These are phyloP conservation scores for Salvia hispanica DNA, from an alignment of 257 asterid genomes.

Conservation along the genomic window DNA sequence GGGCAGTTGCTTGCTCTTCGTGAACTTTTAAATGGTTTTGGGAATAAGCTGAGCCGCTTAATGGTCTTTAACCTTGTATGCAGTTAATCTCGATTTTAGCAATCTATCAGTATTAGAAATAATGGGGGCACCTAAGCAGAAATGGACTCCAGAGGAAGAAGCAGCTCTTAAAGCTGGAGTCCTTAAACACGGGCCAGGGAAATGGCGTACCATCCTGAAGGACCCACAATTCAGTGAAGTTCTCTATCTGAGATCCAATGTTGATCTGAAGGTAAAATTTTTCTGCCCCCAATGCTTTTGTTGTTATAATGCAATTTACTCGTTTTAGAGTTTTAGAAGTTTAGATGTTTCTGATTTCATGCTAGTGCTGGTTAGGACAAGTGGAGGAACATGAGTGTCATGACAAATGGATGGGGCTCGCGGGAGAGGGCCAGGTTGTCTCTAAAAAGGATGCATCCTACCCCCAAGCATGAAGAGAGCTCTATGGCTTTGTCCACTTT, in stretches of 20 bases:
- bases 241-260: constrained; percentile 78
- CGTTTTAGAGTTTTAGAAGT: neutral
- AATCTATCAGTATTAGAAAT: neutral
- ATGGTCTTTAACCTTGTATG: constrained; percentile 13
- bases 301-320: neutral
- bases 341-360: constrained; percentile 30
- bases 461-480: constrained; percentile 65
- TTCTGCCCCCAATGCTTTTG: neutral
- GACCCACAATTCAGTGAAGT: constrained; percentile 90
- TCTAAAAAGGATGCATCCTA: constrained; percentile 63
- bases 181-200: constrained; percentile 92
- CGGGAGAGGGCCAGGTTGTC: constrained; percentile 80
- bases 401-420: constrained; percentile 94
- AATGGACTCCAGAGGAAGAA: constrained; percentile 98
- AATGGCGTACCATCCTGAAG: constrained; percentile 95
- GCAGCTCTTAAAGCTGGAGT: constrained; percentile 98
- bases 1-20: neutral
- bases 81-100: constrained; percentile 18
- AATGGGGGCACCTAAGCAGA: constrained; percentile 99
- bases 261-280: constrained; percentile 84
- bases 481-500: constrained; percentile 38
- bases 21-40: neutral
- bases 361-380: constrained; percentile 62
- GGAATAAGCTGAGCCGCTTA: constrained; percentile 6
- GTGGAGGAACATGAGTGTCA: constrained; percentile 99